These are phyloP conservation scores for Didymella lethalis DNA, from an alignment of 2,329 filamentous ascomycete species.

Conservation along the genomic window DNA sequence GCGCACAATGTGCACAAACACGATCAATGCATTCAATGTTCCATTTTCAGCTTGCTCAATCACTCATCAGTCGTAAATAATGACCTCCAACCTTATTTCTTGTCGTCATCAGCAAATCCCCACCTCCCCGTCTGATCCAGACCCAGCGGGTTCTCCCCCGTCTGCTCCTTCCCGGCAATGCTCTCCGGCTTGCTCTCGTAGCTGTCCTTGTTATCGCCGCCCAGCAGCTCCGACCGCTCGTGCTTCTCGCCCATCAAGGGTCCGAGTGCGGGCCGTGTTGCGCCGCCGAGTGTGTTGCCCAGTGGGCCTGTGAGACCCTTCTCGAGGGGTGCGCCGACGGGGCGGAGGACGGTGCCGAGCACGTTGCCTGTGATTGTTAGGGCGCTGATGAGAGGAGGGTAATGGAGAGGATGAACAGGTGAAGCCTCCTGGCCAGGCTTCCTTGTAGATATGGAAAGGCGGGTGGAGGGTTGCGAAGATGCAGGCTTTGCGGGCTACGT, in stretches of 20 bases:
- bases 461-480: too few relatives aligned
- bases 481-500: conserved; percentile 1
- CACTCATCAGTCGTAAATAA: neutral
- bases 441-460: too few relatives aligned
- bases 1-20: neutral
- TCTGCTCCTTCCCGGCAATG: conserved; percentile 52
- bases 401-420: too few relatives aligned
- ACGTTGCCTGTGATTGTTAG: conserved; percentile 41
- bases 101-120: conserved; percentile 44
- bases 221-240: conserved; percentile 48
- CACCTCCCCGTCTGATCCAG: conserved; percentile 50
- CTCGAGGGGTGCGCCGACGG: conserved; percentile 50
- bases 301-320: conserved; percentile 49
- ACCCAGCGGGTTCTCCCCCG: conserved; percentile 51
- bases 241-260: conserved; percentile 47
- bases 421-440: neutral
- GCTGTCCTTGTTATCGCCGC: conserved; percentile 52
- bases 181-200: conserved; percentile 48
- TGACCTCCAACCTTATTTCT: neutral
- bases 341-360: conserved; percentile 49
- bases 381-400: neutral
- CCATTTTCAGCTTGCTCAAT: neutral
- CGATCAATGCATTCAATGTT: neutral
- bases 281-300: conserved; percentile 47
- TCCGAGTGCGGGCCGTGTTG: conserved; percentile 47